Evolutionary conservation across 2,329 filamentous ascomycete genomes (phyloP).

Genomic region (Trichoderma koningii): DNA sequence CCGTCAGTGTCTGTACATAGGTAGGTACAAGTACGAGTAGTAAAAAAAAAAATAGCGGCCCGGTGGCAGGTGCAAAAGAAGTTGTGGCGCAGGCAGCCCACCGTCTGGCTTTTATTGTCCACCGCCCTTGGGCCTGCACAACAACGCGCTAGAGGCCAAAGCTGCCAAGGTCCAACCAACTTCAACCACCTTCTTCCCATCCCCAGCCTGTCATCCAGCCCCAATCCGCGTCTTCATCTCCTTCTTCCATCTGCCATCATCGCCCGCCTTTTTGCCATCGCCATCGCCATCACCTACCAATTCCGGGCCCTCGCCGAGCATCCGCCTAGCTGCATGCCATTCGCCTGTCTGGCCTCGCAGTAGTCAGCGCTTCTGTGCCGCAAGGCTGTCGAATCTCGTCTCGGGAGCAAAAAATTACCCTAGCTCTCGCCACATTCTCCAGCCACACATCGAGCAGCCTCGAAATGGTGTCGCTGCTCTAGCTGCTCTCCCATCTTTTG

Average conservation of each 20-base stretch:
- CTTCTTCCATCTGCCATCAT: conserved; percentile 6
- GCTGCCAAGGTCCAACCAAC: conserved; percentile 19
- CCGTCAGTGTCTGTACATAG: too few species aligned
- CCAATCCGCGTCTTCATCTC: conserved; percentile 14
- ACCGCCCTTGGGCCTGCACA: conserved; percentile 17
- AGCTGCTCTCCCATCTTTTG: conserved; percentile 27
- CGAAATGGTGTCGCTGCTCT: conserved; percentile 42
- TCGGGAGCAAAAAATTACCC: conserved; percentile 31
- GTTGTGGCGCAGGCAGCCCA: conserved; percentile 21
- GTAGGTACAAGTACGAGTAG: too few species aligned
- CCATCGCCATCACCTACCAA: conserved; percentile 23
- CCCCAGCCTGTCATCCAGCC: conserved; percentile 27
- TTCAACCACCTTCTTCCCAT: conserved; percentile 27
- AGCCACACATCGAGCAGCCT: conserved; percentile 46
- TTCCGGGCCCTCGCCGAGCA: conserved; percentile 10
- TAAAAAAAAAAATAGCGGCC: too few species aligned
- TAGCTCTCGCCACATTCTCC: conserved; percentile 50
- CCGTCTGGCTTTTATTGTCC: conserved; percentile 23
- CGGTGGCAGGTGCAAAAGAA: background rate
- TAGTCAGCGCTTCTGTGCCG: conserved; percentile 7
- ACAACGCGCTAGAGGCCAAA: background rate
- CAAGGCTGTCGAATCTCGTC: conserved; percentile 1
- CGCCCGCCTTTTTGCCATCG: conserved; percentile 16
- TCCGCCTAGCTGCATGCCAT: conserved; percentile 15
- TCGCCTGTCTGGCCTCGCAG: background rate